Conservation (phyloP, 345 rosid species). For the Erucastrum elatum region DNA sequence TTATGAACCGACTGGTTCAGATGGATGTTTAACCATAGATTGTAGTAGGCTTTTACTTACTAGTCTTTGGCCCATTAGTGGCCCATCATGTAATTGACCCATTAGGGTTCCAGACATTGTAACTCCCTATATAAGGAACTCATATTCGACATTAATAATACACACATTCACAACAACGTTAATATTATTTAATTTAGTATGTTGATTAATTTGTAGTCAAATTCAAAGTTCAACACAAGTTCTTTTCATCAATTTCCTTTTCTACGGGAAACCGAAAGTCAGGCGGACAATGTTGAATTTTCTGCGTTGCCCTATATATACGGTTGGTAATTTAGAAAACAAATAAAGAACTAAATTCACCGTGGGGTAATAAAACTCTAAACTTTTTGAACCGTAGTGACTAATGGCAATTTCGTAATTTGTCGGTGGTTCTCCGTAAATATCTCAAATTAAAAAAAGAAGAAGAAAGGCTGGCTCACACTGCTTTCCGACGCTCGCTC, state of each 20-base stretch:
- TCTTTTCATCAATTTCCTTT: neutral
- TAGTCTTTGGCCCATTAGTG: too few relatives aligned
- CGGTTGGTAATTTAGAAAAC: neutral
- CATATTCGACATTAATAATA: too few relatives aligned
- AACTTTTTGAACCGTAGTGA: neutral
- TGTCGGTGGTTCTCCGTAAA: slow-evolving; percentile 26
- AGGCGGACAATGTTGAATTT: slow-evolving; percentile 6
- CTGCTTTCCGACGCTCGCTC: slow-evolving; percentile 22
- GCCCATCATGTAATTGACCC: too few relatives aligned
- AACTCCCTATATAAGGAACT: too few relatives aligned
- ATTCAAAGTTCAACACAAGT: neutral
- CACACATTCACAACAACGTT: too few relatives aligned
- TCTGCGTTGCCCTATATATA: slow-evolving; percentile 15
- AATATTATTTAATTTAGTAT: too few relatives aligned
- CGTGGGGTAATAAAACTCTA: neutral
- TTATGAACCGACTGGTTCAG: too few relatives aligned
- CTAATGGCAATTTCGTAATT: slow-evolving; percentile 18
- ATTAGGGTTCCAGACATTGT: too few relatives aligned
- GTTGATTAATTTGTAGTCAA: neutral
- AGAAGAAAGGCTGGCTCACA: neutral
- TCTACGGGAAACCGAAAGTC: slow-evolving; percentile 5
- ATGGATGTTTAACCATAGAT: too few relatives aligned
- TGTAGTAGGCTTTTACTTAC: too few relatives aligned
- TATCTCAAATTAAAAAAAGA: slow-evolving; percentile 23
- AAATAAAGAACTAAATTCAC: neutral